Base-by-base conservation (phyloP, 2,329 filamentous ascomycete genomes). In the Trichophyton benhamiae region DNA sequence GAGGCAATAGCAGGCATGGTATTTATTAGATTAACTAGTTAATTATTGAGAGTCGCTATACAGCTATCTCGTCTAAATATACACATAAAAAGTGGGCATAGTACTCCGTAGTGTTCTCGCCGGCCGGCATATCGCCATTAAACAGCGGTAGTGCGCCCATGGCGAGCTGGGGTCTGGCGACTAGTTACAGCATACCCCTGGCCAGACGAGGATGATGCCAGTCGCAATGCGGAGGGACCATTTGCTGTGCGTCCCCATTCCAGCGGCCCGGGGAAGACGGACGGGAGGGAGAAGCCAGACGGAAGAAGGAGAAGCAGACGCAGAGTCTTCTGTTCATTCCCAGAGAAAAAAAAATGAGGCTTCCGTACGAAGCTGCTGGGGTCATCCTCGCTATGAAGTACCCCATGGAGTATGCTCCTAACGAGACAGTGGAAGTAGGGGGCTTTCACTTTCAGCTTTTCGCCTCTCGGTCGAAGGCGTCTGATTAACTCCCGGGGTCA, bases 211-310 rank as follows among this genome's bases (percentile, higher is more conserved):
- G 49, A 55, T 55, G 27, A 49, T 27, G 46, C 46, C 22, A 27
- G 46, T 15, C 30, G 20, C 20, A 13, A 11, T 38, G 33, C 33
- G 33, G 46, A 49, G 22, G 49, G 6, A 27, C 49, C 49, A 36
- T 55, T 55, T 27, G 27, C 49, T 36, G 49, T 20, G 49, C 15
- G 13, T 17, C 27, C 41, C 41, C 22, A 27, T 49, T 36, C 25
- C 49, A 55, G 49, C 49, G 49, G 49, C 27, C n/a, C 30, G 49
- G 49, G 49, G 49, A 55, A 55, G 49, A 36, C 49, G 49, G 30
- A 36, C 49, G 30, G 30, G 49, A 33, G 46, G 46, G 46, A 49
- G 46, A 27, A 49, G 20, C 2, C 20, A 49, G 25, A 22, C 27
- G 8, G 20, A 22, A 49, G 8, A 13, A 17, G 13, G 3, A 27